Percentiles rank a stretch among this genome's conserved stretches.
phyloP scores from a whole-genome alignment of 116 monocot genomes.

The Phalaenopsis hybrid region DNA sequence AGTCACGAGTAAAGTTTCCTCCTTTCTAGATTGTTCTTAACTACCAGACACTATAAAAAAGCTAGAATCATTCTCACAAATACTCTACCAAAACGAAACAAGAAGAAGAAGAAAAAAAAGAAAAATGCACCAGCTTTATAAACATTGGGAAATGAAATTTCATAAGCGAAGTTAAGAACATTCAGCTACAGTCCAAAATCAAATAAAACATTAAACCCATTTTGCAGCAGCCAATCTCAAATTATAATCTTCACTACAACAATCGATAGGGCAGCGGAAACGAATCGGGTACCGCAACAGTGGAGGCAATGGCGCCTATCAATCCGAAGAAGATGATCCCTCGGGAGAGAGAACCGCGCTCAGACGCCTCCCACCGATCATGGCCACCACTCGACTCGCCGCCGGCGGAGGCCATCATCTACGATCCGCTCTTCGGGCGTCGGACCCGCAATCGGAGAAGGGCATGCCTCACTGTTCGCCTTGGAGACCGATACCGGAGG shows the following conservation, averaged over 20 bases:
- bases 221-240: background rate
- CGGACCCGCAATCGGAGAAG: constrained; percentile 1
- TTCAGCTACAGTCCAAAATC: background rate
- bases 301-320: constrained; percentile 18
- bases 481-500: background rate
- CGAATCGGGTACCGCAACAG: constrained; percentile 12
- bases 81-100: background rate
- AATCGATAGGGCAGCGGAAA: background rate
- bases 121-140: background rate
- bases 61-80: background rate
- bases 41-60: background rate
- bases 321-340: constrained; percentile 19
- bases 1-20: background rate
- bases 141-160: background rate
- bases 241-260: background rate
- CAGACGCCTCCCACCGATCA: background rate
- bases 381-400: background rate
- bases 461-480: constrained; percentile 2
- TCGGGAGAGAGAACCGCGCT: constrained; percentile 3
- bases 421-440: background rate
- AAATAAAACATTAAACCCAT: background rate
- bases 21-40: background rate
- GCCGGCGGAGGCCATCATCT: constrained; percentile 2
- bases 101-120: background rate
- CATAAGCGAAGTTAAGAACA: background rate